Evolutionary conservation across 139 green algal species (phyloP), one percentile per base, ranked within the genome.

Genomic region (Chloropicon primus): DNA sequence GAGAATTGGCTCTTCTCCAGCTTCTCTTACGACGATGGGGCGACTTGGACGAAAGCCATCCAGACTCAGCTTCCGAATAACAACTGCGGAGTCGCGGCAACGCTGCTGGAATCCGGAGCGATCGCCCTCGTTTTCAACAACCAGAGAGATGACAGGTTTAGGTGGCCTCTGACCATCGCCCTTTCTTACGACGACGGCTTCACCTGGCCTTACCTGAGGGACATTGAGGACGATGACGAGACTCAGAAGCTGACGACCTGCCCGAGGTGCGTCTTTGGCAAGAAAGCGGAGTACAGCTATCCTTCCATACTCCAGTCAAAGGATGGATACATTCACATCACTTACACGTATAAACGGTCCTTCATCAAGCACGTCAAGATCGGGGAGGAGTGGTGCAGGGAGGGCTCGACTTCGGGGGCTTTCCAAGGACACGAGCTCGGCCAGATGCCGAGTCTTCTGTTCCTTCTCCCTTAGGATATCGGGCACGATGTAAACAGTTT

Each of bases 111-210:
- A 22, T 71, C 24, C 24, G 76, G 76, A 2, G n/a, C 54, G 22
- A 80, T 80, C 26, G 76, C 53, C 22, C 24, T 80, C n/a, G 41
- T 75, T 22, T 80, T 80, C 76, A 80, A 80, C 76, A 80, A 80
- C 53, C 54, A 76, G 41, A 27, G 24, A 25, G 62, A 71, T n/a
- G 10, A 54, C 10, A 24, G 22, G 41, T 54, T 26, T 24, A 75
- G 76, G n/a, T 75, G 26, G 54, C 76, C 76, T 25, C 25, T 80
- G 24, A 76, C 29, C n/a, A 25, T 80, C 21, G 76, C 76, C 2
- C n/a, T 80, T 24, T 76, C 29, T n/a, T 75, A 75, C 24, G 76
- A 80, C 76, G 76, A 26, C 54, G 76, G 76, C 2, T 54, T 28
- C 25, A 76, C 41, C 2, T 80, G 76, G 76, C 21, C 76, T 24